Evolutionary conservation across 2,329 filamentous ascomycete species (phyloP).

Genomic region (Colletotrichum incanum): DNA sequence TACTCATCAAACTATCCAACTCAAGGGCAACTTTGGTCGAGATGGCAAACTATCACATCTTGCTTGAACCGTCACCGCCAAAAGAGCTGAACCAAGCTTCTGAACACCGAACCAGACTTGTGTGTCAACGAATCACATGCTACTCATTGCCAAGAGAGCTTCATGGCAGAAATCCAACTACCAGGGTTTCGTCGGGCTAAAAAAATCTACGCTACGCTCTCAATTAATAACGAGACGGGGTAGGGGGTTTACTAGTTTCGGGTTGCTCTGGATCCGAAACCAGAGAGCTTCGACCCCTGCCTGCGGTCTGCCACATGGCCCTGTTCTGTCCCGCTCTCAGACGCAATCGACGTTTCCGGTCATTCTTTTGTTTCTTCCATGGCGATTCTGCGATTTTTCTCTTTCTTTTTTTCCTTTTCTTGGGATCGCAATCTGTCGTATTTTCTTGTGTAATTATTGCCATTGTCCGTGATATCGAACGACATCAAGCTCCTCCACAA

Average conservation of each 20-base stretch:
- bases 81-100: not conserved
- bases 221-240: slow-evolving; percentile 7
- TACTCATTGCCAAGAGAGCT: slow-evolving; percentile 6
- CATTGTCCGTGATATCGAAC: not conserved
- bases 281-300: slow-evolving; percentile 25
- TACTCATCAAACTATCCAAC: no score
- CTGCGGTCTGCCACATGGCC: slow-evolving; percentile 10
- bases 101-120: not conserved
- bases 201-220: slow-evolving; percentile 8
- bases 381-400: not conserved
- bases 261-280: slow-evolving; percentile 39
- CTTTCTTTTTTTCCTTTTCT: not conserved
- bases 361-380: slow-evolving; percentile 38
- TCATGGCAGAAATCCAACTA: not conserved
- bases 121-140: slow-evolving; percentile 10
- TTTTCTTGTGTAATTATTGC: not conserved
- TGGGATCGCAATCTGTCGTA: not conserved
- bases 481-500: not conserved
- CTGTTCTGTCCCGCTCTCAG: slow-evolving; percentile 4
- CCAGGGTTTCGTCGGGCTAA: not conserved
- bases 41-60: not conserved
- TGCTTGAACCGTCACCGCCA: not conserved
- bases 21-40: not conserved
- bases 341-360: slow-evolving; percentile 24
- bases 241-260: slow-evolving; percentile 39